Evolutionary conservation across 495 filamentous ascomycete species (phyloP), one percentile per base, ranked within the genome.

Genomic region (Neurospora sp.): DNA sequence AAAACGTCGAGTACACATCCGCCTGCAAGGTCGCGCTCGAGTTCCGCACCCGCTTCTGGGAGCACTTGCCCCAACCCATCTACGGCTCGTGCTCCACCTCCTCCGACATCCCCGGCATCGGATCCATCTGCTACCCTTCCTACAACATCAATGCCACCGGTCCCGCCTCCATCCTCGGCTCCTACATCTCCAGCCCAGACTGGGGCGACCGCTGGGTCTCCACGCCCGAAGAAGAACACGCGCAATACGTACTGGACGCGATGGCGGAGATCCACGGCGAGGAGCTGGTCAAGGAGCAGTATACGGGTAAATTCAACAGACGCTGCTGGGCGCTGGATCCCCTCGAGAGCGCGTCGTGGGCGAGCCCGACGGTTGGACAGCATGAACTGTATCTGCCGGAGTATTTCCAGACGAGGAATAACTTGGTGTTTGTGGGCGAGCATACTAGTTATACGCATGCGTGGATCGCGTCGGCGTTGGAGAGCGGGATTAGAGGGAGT

Each of bases 391-490:
- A 90, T 77, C 80, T 92, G 18, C 91, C 91, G 0, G 88, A 90
- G 70, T 92, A 89, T 72, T 92, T 90, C 73, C 84, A 91, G 78
- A 92, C 90, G 0, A 88, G 91, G 77, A 85, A 87, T 53, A 10
- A 88, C 76, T 88, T 89, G 44, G 87, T 92, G 44, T 92, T 92
- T 70, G 83, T 92, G 5, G 90, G 90, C 18, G 90, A 92, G 80
- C 90, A 92, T 77, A 92, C 90, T 1, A 88, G 86, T 68, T 92
- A 90, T 79, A 92, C 90, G n/a, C 90, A 92, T 76, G 89, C 89
- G 5, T 92, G 90, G 90, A 91, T 92, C 68, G 88, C 89, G 35
- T 87, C 86, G 3, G 90, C 90, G 7, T 78, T 92, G 38, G 90
- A 92, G 77, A 89, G 87, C 22, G 90, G 88, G 0, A 88, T 92